Evolutionary conservation across 106 monocot genomes (phyloP).

Genomic region (Dendrobium chrysotoxum): DNA sequence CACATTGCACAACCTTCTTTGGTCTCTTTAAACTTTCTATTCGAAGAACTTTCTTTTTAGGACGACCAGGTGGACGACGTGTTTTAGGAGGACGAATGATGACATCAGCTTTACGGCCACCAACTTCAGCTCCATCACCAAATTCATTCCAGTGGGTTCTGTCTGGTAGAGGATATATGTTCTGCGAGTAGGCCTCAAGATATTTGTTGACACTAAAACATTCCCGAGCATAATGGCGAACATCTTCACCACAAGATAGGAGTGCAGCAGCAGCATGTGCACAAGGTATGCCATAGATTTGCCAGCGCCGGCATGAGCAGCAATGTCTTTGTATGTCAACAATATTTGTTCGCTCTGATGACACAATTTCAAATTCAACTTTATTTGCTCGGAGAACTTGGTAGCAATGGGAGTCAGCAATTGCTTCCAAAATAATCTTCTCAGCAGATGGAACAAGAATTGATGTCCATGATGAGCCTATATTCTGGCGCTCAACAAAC

Average conservation of each 20-base stretch:
- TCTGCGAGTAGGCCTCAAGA: constrained; percentile 71
- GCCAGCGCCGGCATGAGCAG: constrained; percentile 95
- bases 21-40: constrained; percentile 91
- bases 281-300: constrained; percentile 91
- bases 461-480: constrained; percentile 50
- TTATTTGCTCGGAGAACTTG: constrained; percentile 98
- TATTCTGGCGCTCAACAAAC: constrained; percentile 59
- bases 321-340: constrained; percentile 73
- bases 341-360: constrained; percentile 92
- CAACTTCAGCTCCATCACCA: constrained; percentile 34
- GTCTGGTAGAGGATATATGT: constrained; percentile 64
- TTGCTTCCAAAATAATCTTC: constrained; percentile 72
- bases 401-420: constrained; percentile 77
- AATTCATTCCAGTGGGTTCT: constrained; percentile 59
- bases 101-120: constrained; percentile 47
- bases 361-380: constrained; percentile 98
- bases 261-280: constrained; percentile 97
- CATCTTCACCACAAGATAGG: constrained; percentile 85
- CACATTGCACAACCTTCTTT: constrained; percentile 91
- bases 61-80: constrained; percentile 86
- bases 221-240: constrained; percentile 64
- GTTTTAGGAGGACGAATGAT: constrained; percentile 78
- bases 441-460: constrained; percentile 89
- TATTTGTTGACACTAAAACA: constrained; percentile 80
- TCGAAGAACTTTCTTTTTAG: constrained; percentile 92